Conservation (phyloP, 768 basidiomycete species). For the Russula compacta region DNA sequence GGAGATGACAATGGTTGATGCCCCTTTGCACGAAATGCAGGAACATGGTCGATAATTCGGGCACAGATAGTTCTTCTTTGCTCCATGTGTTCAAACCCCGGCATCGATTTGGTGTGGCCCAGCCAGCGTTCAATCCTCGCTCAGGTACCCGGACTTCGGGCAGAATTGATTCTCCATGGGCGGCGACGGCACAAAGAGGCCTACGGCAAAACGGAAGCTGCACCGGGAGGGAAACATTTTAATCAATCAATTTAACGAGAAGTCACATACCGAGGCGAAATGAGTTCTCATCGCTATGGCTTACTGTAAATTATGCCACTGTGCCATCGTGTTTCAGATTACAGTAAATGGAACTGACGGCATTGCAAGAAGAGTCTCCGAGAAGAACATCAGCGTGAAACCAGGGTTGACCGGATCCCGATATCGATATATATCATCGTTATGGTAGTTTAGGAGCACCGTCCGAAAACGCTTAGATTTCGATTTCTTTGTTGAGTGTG, state of each 20-base stretch:
- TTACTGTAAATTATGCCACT: not conserved
- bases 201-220: not conserved
- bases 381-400: not conserved
- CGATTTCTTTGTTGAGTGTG: no score
- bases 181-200: not conserved
- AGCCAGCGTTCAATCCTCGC: not conserved
- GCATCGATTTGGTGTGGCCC: not conserved
- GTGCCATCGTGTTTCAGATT: not conserved
- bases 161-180: not conserved
- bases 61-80: not conserved
- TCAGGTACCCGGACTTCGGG: not conserved
- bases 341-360: no score
- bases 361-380: not conserved
- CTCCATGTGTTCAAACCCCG: not conserved
- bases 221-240: not conserved
- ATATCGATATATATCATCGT: not conserved
- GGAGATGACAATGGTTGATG: not conserved
- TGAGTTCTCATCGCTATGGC: not conserved
- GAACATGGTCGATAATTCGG: not conserved
- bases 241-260: not conserved
- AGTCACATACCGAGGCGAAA: not conserved
- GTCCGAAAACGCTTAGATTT: no score
- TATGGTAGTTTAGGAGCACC: not conserved
- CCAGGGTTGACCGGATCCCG: not conserved
- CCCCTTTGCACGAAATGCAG: not conserved